phyloP scores from a whole-genome alignment of 2,329 filamentous ascomycete genomes.

The Cladosporium austrohemisphaericum region DNA sequence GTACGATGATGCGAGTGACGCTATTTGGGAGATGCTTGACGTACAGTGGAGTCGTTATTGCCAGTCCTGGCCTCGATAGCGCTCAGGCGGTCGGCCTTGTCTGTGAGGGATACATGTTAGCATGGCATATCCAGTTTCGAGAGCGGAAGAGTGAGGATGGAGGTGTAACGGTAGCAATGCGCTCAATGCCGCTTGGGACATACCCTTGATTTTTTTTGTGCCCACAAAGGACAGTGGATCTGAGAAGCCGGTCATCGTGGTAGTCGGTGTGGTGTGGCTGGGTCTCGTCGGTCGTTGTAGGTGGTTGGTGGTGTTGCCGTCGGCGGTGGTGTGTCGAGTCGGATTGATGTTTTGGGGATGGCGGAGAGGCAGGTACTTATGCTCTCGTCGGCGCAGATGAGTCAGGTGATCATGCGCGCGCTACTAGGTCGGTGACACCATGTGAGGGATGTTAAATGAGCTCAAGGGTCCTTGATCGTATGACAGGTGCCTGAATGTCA shows the following conservation, averaged over 20 bases:
- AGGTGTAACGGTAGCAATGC: no score
- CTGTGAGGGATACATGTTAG: neutral
- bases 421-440: no score
- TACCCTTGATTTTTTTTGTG: constrained; percentile 9
- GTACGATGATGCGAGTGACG: neutral
- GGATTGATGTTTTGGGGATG: neutral
- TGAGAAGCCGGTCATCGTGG: neutral
- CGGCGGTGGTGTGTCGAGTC: neutral
- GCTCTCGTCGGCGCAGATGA: neutral
- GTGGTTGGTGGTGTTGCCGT: neutral
- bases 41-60: neutral
- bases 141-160: no score
- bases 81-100: neutral
- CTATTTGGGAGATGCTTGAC: neutral
- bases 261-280: neutral
- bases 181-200: no score
- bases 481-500: no score
- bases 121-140: no score
- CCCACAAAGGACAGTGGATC: constrained; percentile 1
- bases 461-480: no score
- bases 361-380: neutral
- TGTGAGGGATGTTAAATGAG: no score
- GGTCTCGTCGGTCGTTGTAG: neutral
- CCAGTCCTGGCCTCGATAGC: neutral
- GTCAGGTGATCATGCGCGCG: constrained; percentile 7